Base-by-base conservation (phyloP, 2,329 filamentous ascomycete genomes). In the Nemania sp. region DNA sequence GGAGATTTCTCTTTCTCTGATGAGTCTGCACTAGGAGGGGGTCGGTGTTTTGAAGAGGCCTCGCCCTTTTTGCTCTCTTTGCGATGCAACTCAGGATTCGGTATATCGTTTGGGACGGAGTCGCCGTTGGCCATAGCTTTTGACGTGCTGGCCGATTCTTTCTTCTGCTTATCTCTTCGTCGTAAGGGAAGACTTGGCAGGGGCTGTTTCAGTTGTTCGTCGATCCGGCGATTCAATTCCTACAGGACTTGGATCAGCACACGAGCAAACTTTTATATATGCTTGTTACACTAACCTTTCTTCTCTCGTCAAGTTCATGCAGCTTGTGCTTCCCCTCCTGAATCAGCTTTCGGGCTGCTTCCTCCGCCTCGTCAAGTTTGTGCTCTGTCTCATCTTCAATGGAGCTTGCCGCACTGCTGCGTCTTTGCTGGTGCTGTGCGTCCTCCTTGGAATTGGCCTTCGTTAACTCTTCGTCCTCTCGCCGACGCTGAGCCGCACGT, bases 151-250 rank as follows among this genome's bases (percentile, higher is more conserved):
- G 18, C 15, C 1, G 18, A 2, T 47, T 47, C 47, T 49, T 52
- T 59, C 42, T 47, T 67, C 67, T 45, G 67, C 66, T 48, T 71
- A 54, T 32, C 66, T 54, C 6, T 66, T 68, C 12, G 72, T 12
- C 62, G 58, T 3, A 42, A 35, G 1, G 62, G 59, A 10, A 29
- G 12, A 12, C 47, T 65, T 52, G 56, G 60, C 7, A 57, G 11
- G 9, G 59, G 17, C 29, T 60, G 53, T 54, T 72, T 71, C 34
- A 80, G 66, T 59, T 78, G 72, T 57, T 79, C 77, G 35, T 80
- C 78, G 40, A 80, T 77, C 42, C 74, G 68, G 18, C 72, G 76
- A 54, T 79, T 79, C 59, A 80, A 71, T 65, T 80, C 77, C 77
- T 79, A 15, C 15, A 5, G 13, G 2, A 12, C 20, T 10, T 32